These are phyloP conservation scores for Arthrobotrys megalospora DNA, from an alignment of 2,329 filamentous ascomycete species.

Conservation along the genomic window DNA sequence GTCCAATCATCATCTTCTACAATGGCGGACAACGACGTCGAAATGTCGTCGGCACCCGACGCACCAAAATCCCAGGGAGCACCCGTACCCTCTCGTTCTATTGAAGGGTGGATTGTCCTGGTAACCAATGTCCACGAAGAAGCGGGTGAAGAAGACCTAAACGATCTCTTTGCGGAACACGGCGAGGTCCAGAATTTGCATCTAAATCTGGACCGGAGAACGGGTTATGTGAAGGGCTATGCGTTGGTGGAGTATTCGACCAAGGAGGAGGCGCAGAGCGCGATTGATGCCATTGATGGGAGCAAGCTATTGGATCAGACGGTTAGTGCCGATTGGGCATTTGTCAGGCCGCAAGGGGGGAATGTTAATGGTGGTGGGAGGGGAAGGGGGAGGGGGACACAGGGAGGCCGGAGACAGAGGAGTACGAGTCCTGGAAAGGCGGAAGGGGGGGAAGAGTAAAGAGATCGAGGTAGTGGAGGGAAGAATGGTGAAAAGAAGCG, in stretches of 20 bases:
- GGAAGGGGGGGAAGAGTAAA: slow-evolving; percentile 53
- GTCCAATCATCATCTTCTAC: slow-evolving; percentile 21
- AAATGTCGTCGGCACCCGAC: slow-evolving; percentile 45
- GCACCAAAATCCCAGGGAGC: slow-evolving; percentile 34
- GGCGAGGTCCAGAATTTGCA: slow-evolving; percentile 91
- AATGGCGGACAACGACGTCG: slow-evolving; percentile 57
- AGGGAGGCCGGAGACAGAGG: slow-evolving; percentile 59
- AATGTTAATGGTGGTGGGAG: slow-evolving; percentile 68
- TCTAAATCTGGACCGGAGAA: slow-evolving; percentile 84
- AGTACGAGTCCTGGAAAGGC: slow-evolving; percentile 58
- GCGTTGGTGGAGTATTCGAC: slow-evolving; percentile 88
- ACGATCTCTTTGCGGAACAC: slow-evolving; percentile 85
- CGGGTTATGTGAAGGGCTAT: slow-evolving; percentile 91
- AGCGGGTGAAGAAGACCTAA: slow-evolving; percentile 84
- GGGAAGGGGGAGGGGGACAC: slow-evolving; percentile 64
- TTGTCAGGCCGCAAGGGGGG: slow-evolving; percentile 82
- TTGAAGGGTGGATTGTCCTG: slow-evolving; percentile 90
- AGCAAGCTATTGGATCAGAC: slow-evolving; percentile 86
- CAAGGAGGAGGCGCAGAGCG: slow-evolving; percentile 78
- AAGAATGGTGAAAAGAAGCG: neutral
- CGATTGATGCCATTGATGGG: slow-evolving; percentile 83
- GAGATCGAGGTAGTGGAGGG: neutral
- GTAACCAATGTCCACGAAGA: slow-evolving; percentile 91
- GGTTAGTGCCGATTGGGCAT: slow-evolving; percentile 85
- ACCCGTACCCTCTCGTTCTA: slow-evolving; percentile 85